Base-by-base conservation (phyloP, 306 rosid genomes). In the Clitoria ternatea region DNA sequence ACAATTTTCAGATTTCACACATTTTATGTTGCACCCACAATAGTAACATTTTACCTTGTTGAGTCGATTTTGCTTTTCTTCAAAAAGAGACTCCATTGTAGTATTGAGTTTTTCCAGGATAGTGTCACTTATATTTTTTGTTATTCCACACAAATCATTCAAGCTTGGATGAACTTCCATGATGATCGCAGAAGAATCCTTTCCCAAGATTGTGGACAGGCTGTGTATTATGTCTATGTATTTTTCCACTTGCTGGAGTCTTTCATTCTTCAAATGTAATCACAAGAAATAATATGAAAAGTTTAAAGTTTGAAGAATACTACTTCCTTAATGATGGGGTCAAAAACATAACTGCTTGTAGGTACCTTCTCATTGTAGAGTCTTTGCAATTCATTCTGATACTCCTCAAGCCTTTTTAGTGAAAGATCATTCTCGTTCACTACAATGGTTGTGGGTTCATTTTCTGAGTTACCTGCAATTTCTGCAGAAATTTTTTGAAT, bases 361-460 rank as follows among this genome's bases (percentile, higher is more conserved):
- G 6, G 18, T 86, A 94, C 99, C 97, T 91, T 89, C 53, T 91
- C 97, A 66, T 80, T 82, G 65, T 77, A 77, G 72, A 95, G 96
- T 72, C 86, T 79, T 50, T 95, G 89, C 55, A 95, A 83, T 68
- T 91, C 92, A 40, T 57, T 77, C 77, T 86, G 92, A 82, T 77
- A 85, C 86, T 95, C 99, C 74, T 91, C 99, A 1, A 91, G 92
- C 77, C 82, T 94, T 81, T 91, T 89, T 66, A 87, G 44, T 2
- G 99, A 87, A 70, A 95, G 97, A 78, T 91, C 99, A 45, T 86
- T 95, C 81, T 91, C 92, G 24, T 91, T 87, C 42, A 87, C 92
- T 32, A 24, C 74, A 64, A 85, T 67, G 64, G 27, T 64, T 43
- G 87, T 74, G 37, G 83, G 37, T 9, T 75, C 78, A 35, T 83